Evolutionary conservation across 306 rosid genomes (phyloP), one percentile per base, ranked within the genome.

Genomic region (Parietaria judaica): DNA sequence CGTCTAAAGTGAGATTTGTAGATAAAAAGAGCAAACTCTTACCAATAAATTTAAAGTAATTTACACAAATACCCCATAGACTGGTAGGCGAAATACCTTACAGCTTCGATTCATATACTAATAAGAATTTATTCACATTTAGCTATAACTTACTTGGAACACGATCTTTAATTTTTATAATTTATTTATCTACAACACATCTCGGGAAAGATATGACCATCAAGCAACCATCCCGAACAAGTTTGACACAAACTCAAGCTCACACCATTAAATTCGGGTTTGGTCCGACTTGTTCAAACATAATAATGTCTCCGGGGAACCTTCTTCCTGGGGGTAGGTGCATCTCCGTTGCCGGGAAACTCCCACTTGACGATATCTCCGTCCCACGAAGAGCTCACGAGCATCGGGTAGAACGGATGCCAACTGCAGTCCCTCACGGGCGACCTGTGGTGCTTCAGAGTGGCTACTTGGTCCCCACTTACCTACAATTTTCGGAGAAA

Each of bases 391-490:
- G 99, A 86, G 79, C 99, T 92, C 51, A 86, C 86, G 10, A 88
- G 90, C 84, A 69, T 84, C 2, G 86, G 84, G 59, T 82, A 81
- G 60, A 66, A 68, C 7, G 99, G 99, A 74, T 92, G 99, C 99
- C 99, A 92, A 66, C 95, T 86, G 74, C 99, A 92, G 58, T 92
- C 99, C 75, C 99, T 84, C 31, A 86, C 96, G 8, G 95, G 86
- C 15, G 88, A 82, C 63, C 80, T 88, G 56, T 88, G 99, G 76
- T 92, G 92, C 85, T 84, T 84, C 36, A 92, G 81, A n/a, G 80
- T 75, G 6, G 95, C 95, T 44, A 92, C 99, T 82, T 72, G 78
- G 10, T 77, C 90, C 71, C 99, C 95, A 58, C 69, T 92, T 36
- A 86, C 84, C 99, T 92, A 70, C 64, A 66, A 4, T 23, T 23